A percentile compares a stretch with the other conserved stretches of the same genome.
These are phyloP conservation scores for Irpex sp. DNA, from an alignment of 1,284 basidiomycete genomes.

Conservation along the genomic window DNA sequence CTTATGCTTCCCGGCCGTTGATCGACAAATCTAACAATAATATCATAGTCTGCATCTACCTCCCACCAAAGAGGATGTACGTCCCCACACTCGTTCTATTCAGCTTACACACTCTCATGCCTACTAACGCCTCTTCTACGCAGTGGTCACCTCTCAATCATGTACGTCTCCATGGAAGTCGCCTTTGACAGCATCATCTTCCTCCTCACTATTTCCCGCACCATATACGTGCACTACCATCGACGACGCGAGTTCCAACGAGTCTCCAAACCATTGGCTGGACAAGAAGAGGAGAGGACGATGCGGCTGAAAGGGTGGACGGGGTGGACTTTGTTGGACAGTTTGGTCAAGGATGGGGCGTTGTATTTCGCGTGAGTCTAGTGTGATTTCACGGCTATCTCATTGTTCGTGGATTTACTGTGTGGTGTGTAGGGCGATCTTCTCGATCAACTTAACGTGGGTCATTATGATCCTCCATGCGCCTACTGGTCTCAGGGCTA, in stretches of 20 bases:
- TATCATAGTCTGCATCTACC: background rate
- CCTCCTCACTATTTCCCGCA: background rate
- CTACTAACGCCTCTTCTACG: background rate
- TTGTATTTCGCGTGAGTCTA: background rate
- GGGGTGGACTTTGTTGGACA: background rate
- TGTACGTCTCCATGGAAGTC: background rate
- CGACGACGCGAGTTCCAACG: background rate
- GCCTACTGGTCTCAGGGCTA: background rate
- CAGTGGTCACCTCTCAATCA: background rate
- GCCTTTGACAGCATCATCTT: background rate
- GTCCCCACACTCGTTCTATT: background rate
- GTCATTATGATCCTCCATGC: background rate
- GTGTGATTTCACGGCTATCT: background rate
- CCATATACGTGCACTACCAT: background rate
- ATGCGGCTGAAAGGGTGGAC: background rate
- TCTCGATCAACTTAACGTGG: background rate
- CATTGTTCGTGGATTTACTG: no score
- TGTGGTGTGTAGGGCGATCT: background rate
- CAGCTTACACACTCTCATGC: background rate
- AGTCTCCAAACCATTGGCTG: no score
- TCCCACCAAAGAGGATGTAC: background rate
- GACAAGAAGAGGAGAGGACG: background rate
- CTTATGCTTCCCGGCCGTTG: background rate
- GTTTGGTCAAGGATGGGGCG: background rate
- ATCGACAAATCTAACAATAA: background rate